phyloP scores from a whole-genome alignment of 2,329 filamentous ascomycete genomes.

The Trichoderma polysporum region DNA sequence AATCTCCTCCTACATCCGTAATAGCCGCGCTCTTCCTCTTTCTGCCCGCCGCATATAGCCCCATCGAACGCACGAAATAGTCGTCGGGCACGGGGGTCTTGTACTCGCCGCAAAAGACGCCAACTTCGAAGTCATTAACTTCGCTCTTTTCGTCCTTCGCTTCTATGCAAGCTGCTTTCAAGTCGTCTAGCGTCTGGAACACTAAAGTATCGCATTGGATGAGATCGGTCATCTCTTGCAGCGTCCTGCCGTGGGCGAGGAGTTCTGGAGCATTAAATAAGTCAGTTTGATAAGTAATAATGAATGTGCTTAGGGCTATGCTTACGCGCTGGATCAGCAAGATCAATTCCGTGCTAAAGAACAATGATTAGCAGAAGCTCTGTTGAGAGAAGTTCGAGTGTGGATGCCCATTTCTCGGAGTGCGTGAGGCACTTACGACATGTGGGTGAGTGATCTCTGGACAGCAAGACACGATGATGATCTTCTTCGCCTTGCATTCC shows the following conservation, averaged over 20 bases:
- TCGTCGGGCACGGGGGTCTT: constrained; percentile 73
- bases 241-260: constrained; percentile 42
- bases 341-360: constrained; percentile 46
- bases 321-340: constrained; percentile 41
- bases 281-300: not conserved
- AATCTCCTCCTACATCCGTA: not conserved
- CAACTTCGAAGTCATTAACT: constrained; percentile 74
- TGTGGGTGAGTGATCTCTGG: constrained; percentile 83
- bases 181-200: constrained; percentile 63
- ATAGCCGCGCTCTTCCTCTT: constrained; percentile 39
- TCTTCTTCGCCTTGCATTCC: constrained; percentile 77
- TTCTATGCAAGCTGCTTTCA: constrained; percentile 76
- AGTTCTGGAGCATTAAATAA: constrained; percentile 32
- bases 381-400: not conserved
- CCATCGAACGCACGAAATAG: constrained; percentile 71
- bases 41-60: constrained; percentile 60
- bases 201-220: constrained; percentile 55
- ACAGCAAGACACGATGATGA: constrained; percentile 79
- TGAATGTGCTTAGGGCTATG: not conserved
- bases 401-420: too few species aligned
- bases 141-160: constrained; percentile 58
- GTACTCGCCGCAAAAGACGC: constrained; percentile 88
- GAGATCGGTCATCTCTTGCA: constrained; percentile 40
- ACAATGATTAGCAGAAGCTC: not conserved
- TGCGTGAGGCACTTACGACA: constrained; percentile 63